These are phyloP conservation scores for Grosmannia clavigera DNA, from an alignment of 2,329 filamentous ascomycete genomes.

Conservation along the genomic window DNA sequence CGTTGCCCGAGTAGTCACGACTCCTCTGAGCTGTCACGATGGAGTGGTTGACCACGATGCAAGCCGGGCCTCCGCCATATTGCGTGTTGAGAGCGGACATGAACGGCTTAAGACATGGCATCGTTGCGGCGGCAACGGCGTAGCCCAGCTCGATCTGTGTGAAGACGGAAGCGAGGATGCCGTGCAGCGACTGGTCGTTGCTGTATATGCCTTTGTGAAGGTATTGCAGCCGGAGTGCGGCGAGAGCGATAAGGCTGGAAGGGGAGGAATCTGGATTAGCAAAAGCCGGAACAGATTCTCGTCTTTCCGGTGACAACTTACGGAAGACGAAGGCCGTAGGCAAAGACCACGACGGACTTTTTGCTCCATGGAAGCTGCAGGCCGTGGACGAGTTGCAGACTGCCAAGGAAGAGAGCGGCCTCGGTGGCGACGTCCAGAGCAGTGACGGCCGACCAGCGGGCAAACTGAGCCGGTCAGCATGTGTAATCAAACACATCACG, in stretches of 20 bases:
- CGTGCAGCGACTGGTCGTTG: conserved; percentile 23
- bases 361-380: conserved; percentile 25
- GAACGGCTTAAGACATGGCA: conserved; percentile 31
- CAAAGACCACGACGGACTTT: conserved; percentile 25
- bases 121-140: conserved; percentile 26
- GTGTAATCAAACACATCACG: background rate
- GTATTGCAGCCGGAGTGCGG: conserved; percentile 25
- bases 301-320: background rate
- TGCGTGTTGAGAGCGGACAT: conserved; percentile 22
- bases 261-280: background rate
- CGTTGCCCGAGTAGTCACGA: background rate
- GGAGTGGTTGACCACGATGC: conserved; percentile 7
- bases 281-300: conserved; percentile 5
- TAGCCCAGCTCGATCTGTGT: conserved; percentile 28
- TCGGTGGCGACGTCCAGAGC: conserved; percentile 28
- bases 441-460: conserved; percentile 25
- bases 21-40: background rate
- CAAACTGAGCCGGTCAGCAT: conserved; percentile 14
- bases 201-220: conserved; percentile 19
- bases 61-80: conserved; percentile 16
- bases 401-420: conserved; percentile 22
- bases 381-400: conserved; percentile 23
- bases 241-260: conserved; percentile 26
- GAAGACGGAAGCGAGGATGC: conserved; percentile 21
- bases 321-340: conserved; percentile 25